Base-by-base conservation (phyloP, 768 basidiomycete species). In the Krasilnikovozyma curviuscula region DNA sequence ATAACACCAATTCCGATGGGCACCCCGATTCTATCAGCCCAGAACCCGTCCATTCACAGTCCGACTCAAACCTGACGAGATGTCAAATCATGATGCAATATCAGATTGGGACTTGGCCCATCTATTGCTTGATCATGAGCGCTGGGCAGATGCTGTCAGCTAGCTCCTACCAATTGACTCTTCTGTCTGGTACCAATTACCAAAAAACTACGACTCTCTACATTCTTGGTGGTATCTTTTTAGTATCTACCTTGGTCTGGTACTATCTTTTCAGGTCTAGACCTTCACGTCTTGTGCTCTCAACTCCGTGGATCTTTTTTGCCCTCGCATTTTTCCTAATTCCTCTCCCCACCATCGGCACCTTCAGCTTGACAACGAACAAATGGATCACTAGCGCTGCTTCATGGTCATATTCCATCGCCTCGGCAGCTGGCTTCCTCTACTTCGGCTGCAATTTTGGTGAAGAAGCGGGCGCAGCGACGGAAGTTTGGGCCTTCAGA, bases 391-490 rank as follows among this genome's bases (percentile, higher is more conserved):
- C 82, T 21, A 79, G 77, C 59, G 66, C 74, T 21, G 85, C 88
- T 10, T 86, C 83, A 1, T 91, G 86, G 85, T 46, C 57, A 38
- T 93, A 93, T 66, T 86, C 86, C 28, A 64, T 84, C 43, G 86
- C 81, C n/a, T 91, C 88, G n/a, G 79, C 86, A 10, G 88, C 83
- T 27, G 79, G 83, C 10, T 93, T 91, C 71, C 67, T 77, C 41
- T 89, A 84, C 73, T 93, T 93, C 59, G 88, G 86, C 59, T 72
- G 89, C 54, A 93, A 93, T 65, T 93, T 93, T 62, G 88, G 88
- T 63, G 88, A 93, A 68, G 88, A 91, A 71, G 88, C 86, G 75
- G 86, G 88, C 58, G 85, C 88, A 46, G 84, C 88, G 1, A 89
- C 88, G 7, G 88, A 93, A 64, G 77, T 89, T 14, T 93, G 88